Evolutionary conservation across 352 stramenopile genomes (phyloP), one percentile per base, ranked within the genome.

Genomic region (Phytopythium boreale): DNA sequence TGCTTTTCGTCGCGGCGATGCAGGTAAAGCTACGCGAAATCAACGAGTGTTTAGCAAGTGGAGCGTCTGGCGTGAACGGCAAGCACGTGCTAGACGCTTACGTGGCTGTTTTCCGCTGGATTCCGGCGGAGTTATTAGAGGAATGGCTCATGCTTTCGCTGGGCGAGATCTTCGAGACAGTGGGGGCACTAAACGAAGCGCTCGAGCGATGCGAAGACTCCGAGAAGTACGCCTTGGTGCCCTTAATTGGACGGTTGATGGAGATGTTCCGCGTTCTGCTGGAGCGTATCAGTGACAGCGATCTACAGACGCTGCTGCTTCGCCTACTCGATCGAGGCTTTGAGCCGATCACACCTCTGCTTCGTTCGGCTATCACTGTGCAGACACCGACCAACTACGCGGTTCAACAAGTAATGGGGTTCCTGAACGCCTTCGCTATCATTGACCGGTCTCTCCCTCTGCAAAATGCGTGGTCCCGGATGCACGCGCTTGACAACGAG

Each of bases 61-160:
- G 26, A 63, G 39, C 27, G 37, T 2, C 5, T 17, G 39, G 26
- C 4, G 6, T 41, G 9, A 19, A 36, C 17, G 19, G 2, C 2
- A 49, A 11, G 4, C 1, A n/a, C n/a, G 39, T 62, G 7, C 56
- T 61, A 6, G 39, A 41, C 15, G 46, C 37, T 39, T 31, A 44
- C n/a, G 19, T 27, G 36, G 34, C 4, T 63, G 34, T 81, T 31
- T 76, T 88, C 12, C 71, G 65, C 14, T 74, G 69, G 68, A 72
- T 90, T 55, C 79, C 81, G 0, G 71, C 55, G 17, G 29, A 63
- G 14, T 58, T 88, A 15, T 55, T 88, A 27, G 66, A 83, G 37
- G 81, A 90, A 65, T 88, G 78, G 71, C 63, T 87, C 12, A 68
- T 86, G 14, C 17, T 87, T 17, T 79, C 67, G 43, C 64, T 88